phyloP scores from a whole-genome alignment of 345 rosid genomes.

The Fremontodendron californicum region DNA sequence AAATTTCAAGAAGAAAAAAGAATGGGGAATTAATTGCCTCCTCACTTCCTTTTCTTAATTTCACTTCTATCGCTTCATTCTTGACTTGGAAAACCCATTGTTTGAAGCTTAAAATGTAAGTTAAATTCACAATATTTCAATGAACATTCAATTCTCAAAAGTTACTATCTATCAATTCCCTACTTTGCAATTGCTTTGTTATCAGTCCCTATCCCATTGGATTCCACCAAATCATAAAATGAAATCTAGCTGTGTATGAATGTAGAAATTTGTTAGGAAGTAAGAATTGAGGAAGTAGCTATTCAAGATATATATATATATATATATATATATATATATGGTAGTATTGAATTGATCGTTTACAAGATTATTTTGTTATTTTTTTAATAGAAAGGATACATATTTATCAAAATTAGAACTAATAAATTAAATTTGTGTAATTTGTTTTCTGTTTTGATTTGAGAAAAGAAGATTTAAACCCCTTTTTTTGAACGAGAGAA shows the following conservation, averaged over 20 bases:
- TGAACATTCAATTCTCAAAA: neutral
- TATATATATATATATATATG: too few species aligned
- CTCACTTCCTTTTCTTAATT: neutral
- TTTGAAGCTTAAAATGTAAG: neutral
- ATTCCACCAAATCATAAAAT: slow-evolving; percentile 1
- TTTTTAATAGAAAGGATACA: neutral
- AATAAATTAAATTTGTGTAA: neutral
- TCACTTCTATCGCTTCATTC: neutral
- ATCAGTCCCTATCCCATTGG: neutral
- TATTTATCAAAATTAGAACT: neutral
- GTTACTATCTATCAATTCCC: neutral
- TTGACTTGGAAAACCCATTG: neutral
- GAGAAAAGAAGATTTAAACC: too few species aligned
- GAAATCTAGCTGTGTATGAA: neutral
- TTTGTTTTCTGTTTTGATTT: too few species aligned
- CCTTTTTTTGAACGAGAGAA: too few species aligned
- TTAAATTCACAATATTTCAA: neutral
- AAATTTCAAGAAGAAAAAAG: neutral
- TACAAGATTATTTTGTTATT: neutral
- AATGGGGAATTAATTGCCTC: neutral
- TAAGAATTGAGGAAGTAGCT: neutral
- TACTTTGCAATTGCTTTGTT: neutral
- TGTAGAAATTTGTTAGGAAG: neutral
- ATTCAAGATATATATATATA: too few species aligned
- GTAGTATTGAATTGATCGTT: neutral